Conservation (phyloP, 192 early-diverging fungal genomes). For the Chytriomyces sp. region DNA sequence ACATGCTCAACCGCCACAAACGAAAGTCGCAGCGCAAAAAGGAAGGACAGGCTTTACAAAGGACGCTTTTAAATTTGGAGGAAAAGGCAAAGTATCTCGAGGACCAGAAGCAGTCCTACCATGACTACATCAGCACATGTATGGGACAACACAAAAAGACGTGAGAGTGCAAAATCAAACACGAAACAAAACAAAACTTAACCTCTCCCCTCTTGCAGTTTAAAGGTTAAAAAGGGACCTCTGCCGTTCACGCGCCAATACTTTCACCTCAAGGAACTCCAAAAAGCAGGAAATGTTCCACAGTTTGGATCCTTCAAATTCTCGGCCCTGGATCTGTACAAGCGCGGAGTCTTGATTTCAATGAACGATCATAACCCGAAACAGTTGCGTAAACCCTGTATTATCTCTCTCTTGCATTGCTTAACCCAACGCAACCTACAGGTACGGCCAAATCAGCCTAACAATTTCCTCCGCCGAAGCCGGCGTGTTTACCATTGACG, state of each 20-base stretch:
- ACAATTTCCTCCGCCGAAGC: conserved; percentile 91
- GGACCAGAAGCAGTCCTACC: conserved; percentile 86
- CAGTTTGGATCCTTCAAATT: conserved; percentile 99
- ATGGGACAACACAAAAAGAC: conserved; percentile 79
- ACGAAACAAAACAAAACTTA: not conserved
- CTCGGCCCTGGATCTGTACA: conserved; percentile 88
- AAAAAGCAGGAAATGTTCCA: conserved; percentile 84
- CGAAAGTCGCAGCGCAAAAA: conserved; percentile 74
- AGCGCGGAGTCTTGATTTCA: conserved; percentile 89
- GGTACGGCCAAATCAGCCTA: conserved; percentile 84
- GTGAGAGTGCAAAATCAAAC: conserved; percentile 27
- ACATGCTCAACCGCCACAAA: conserved; percentile 90
- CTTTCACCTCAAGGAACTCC: conserved; percentile 86
- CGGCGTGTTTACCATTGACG: conserved; percentile 90
- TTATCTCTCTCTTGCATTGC: not conserved
- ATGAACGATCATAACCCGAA: conserved; percentile 82
- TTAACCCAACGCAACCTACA: conserved; percentile 20
- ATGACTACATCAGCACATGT: conserved; percentile 89
- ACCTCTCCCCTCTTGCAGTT: conserved; percentile 20
- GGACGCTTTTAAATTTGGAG: conserved; percentile 81
- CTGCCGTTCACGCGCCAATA: conserved; percentile 95
- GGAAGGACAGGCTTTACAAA: conserved; percentile 76
- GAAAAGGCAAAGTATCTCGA: conserved; percentile 85
- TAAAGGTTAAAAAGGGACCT: conserved; percentile 67
- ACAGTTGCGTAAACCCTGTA: conserved; percentile 50